phyloP scores from a whole-genome alignment of 768 basidiomycete genomes.

The Panaeolus cyanescens region DNA sequence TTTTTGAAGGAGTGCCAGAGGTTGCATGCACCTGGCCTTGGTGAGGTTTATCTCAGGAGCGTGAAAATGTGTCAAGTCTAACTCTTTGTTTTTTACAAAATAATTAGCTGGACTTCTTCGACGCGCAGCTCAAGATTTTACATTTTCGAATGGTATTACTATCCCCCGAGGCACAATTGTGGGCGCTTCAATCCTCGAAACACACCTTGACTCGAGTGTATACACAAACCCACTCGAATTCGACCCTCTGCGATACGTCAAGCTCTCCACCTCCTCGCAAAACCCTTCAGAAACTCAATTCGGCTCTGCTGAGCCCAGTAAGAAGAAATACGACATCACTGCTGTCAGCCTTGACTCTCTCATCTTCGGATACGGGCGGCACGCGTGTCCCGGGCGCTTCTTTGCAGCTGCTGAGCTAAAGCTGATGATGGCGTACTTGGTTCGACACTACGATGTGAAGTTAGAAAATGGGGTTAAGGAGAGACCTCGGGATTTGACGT shows the following conservation, averaged over 20 bases:
- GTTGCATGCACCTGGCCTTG: conserved; percentile 9
- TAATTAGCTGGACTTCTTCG: conserved; percentile 27
- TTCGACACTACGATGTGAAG: conserved; percentile 5
- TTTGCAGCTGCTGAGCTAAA: conserved; percentile 32
- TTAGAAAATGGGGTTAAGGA: background rate
- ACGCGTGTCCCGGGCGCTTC: conserved; percentile 41
- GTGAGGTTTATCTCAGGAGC: no score
- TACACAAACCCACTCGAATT: conserved; percentile 38
- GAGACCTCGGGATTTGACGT: background rate
- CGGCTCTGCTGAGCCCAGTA: conserved; percentile 8
- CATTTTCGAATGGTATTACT: conserved; percentile 34
- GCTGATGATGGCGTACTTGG: conserved; percentile 2
- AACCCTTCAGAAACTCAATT: background rate
- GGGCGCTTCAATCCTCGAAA: conserved; percentile 23
- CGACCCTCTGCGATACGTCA: conserved; percentile 42
- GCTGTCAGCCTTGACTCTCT: conserved; percentile 29
- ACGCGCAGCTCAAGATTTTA: conserved; percentile 27
- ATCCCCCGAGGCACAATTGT: conserved; percentile 35
- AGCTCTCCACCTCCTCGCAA: conserved; percentile 18
- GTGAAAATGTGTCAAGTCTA: no score
- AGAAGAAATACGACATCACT: conserved; percentile 23
- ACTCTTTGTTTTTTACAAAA: background rate
- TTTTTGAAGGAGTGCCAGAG: conserved; percentile 41
- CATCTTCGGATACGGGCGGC: conserved; percentile 36
- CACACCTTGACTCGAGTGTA: conserved; percentile 28